Conservation (phyloP, 805 yeast species). For the Vanderwaltozyma yarrowii region DNA sequence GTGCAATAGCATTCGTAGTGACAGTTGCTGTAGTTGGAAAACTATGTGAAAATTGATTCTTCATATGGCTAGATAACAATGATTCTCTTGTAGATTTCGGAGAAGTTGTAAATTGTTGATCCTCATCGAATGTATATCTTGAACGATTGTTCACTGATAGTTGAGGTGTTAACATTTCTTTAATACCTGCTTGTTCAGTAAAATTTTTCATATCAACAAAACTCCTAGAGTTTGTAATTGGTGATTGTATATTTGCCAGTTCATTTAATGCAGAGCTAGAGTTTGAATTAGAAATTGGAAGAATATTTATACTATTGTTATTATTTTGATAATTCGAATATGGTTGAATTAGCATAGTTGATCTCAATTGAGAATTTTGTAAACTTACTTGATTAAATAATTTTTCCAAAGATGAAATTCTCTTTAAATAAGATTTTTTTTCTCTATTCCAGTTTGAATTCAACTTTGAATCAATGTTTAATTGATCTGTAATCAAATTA, state of each 20-base stretch:
- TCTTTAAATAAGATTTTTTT: slow-evolving; percentile 13
- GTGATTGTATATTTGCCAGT: slow-evolving; percentile 2
- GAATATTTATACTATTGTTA: no score
- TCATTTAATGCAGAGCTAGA: slow-evolving; percentile 3
- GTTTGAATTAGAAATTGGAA: neutral
- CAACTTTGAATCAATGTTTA: slow-evolving; percentile 17
- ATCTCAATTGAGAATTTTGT: slow-evolving; percentile 17
- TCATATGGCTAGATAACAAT: neutral
- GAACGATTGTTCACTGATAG: neutral
- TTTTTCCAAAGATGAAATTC: slow-evolving; percentile 15
- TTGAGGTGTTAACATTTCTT: neutral
- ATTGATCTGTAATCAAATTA: slow-evolving; percentile 19
- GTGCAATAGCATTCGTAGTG: slow-evolving; percentile 9
- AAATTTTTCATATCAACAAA: slow-evolving; percentile 1
- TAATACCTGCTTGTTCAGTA: neutral
- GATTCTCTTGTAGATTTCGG: neutral
- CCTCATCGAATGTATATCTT: neutral
- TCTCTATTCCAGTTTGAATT: slow-evolving; percentile 19
- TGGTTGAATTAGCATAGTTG: slow-evolving; percentile 14
- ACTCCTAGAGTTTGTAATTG: slow-evolving; percentile 3
- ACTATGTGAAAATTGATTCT: slow-evolving; percentile 5
- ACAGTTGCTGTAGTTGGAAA: slow-evolving; percentile 13
- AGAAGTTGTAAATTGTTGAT: neutral
- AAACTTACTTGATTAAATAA: slow-evolving; percentile 17
- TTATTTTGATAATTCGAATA: slow-evolving; percentile 5